Evolutionary conservation across 2,329 filamentous ascomycete species (phyloP), one percentile per base, ranked within the genome.

Genomic region (Allantophomopsis lycopodina): DNA sequence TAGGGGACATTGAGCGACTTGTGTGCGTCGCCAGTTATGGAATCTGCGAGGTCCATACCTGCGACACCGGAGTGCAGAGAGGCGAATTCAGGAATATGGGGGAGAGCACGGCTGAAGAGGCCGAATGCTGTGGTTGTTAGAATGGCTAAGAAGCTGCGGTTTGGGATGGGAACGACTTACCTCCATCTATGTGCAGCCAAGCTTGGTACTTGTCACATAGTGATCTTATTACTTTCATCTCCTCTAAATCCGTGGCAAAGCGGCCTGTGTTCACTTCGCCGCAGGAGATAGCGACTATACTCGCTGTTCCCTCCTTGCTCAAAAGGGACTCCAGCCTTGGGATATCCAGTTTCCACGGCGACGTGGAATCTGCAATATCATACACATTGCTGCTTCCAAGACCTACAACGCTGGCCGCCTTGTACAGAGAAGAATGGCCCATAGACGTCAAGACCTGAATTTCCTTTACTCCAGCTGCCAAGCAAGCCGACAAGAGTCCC

Each of bases 1-100:
- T 95, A 95, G 0, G 89, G 88, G 32, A 94, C 86, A 49, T 95
- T 95, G 44, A 96, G 70, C n/a, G 94, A 62, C 55, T 95, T 95
- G 59, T 96, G 89, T 0, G 73, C 83, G 52, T 95, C 88, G 2
- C 83, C 79, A 0, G 85, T 79, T 48, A 95, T 87, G 38, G 84
- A 93, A 55, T 95, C 86, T 3, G 83, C 86, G 2, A 94, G 65
- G 44, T 94, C 80, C 11, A 95, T 58, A 1, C 83, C 84, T 4
- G 71, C 66, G 1, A 61, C 68, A 43, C 60, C 67, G 30, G 55
- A 59, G 42, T 60, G 76, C 44, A 75, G 61, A 11, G 56, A 42
- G 2, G 60, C 54, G 53, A 83, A 87, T 41, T 79, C 70, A 1
- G 65, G 55, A 8, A 54, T 64, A 0, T 66, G 55, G 0, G 73